Evolutionary conservation across 139 green algal genomes (phyloP).

Genomic region (Microglena sp.): DNA sequence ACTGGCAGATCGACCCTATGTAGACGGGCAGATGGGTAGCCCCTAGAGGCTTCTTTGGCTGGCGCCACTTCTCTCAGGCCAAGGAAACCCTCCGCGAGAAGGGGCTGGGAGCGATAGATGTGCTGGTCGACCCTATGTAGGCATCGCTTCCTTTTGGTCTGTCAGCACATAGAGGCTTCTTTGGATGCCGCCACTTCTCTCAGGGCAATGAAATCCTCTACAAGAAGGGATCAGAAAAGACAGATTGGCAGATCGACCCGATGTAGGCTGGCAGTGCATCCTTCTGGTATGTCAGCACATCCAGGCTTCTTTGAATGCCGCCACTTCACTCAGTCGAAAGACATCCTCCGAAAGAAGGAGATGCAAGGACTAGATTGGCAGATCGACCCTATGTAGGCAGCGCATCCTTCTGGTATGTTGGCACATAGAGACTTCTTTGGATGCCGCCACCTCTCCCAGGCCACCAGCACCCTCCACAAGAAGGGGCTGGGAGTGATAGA

Average conservation of each 20-base stretch:
- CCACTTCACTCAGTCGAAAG: slow-evolving; percentile 78
- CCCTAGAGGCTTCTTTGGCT: slow-evolving; percentile 77
- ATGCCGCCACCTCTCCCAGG: slow-evolving; percentile 72
- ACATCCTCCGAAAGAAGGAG: slow-evolving; percentile 45
- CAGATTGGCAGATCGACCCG: no score
- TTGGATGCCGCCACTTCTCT: slow-evolving; percentile 81
- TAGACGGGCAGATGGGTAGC: no score
- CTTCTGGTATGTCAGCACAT: no score
- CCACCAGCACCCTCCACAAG: slow-evolving; percentile 60
- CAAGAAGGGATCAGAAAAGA: no score
- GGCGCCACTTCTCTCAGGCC: slow-evolving; percentile 69
- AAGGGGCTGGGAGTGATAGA: no score
- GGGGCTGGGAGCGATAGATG: slow-evolving; percentile 68
- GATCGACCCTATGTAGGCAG: slow-evolving; percentile 33
- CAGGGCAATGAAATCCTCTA: slow-evolving; percentile 63
- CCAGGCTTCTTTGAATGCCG: slow-evolving; percentile 82
- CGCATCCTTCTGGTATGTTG: slow-evolving; percentile 59
- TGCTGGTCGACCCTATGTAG: slow-evolving; percentile 51
- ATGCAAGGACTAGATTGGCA: slow-evolving; percentile 74
- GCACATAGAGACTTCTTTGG: slow-evolving; percentile 74
- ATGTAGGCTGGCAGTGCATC: no score
- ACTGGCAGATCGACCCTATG: no score
- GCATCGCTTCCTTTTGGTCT: slow-evolving; percentile 53
- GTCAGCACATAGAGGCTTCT: slow-evolving; percentile 65
- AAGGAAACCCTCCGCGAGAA: slow-evolving; percentile 60